These are phyloP conservation scores for Malus hybrid DNA, from an alignment of 331 rosid species.

Conservation along the genomic window DNA sequence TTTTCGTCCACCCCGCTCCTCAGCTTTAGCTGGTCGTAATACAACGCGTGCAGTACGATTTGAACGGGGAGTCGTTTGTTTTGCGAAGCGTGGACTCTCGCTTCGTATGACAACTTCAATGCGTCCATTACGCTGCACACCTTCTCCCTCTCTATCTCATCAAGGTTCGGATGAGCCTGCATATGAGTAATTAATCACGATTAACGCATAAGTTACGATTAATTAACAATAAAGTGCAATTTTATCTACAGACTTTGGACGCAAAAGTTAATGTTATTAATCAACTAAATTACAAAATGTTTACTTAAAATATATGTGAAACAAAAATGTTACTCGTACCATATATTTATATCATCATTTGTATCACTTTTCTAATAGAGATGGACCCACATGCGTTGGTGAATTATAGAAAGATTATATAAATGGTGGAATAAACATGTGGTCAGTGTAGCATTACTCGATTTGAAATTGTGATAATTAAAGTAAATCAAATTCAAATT, in stretches of 20 bases:
- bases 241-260: too few relatives aligned
- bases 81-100: slow-evolving; percentile 84
- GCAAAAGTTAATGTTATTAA: too few relatives aligned
- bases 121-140: slow-evolving; percentile 90
- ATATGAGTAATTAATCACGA: background rate
- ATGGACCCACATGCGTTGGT: rapidly evolving
- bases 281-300: too few relatives aligned
- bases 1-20: slow-evolving; percentile 43
- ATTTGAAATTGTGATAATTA: too few relatives aligned
- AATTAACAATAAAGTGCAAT: too few relatives aligned
- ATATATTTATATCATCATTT: too few relatives aligned
- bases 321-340: too few relatives aligned
- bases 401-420: rapidly evolving
- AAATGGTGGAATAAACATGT: too few relatives aligned
- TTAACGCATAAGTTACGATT: background rate
- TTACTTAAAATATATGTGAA: too few relatives aligned
- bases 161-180: slow-evolving; percentile 75
- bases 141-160: slow-evolving; percentile 80
- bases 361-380: too few relatives aligned
- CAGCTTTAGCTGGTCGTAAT: slow-evolving; percentile 69
- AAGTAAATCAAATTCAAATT: too few relatives aligned
- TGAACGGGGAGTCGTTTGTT: slow-evolving; percentile 83
- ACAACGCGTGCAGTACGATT: slow-evolving; percentile 78
- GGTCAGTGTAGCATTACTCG: too few relatives aligned
- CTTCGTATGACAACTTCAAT: slow-evolving; percentile 62